phyloP scores from a whole-genome alignment of 768 basidiomycete species.

The Podaxis sp. region DNA sequence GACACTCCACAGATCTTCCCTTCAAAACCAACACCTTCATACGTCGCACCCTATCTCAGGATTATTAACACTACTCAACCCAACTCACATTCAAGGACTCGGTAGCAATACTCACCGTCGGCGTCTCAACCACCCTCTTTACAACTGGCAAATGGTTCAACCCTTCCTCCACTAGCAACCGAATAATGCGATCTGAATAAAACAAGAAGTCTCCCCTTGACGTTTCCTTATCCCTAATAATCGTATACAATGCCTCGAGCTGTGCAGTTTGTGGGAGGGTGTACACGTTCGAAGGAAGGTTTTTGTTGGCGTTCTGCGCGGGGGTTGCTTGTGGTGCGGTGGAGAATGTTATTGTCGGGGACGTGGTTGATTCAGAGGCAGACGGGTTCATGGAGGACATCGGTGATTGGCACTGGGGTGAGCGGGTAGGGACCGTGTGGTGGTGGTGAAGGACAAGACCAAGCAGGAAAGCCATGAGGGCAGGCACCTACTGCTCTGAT shows the following conservation, averaged over 20 bases:
- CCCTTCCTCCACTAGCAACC: constrained; percentile 79
- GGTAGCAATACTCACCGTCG: constrained; percentile 55
- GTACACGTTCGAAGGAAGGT: constrained; percentile 80
- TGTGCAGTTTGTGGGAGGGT: constrained; percentile 89
- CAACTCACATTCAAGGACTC: neutral
- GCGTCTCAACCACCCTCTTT: constrained; percentile 77
- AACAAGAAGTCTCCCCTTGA: constrained; percentile 94
- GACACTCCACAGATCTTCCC: constrained; percentile 97
- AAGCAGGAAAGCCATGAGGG: constrained; percentile 5
- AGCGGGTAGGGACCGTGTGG: neutral
- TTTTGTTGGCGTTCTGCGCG: constrained; percentile 36
- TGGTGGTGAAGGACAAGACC: neutral
- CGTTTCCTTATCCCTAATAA: constrained; percentile 88
- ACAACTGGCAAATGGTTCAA: constrained; percentile 81
- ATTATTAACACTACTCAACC: neutral
- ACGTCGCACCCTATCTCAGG: constrained; percentile 64
- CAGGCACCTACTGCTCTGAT: constrained; percentile 10
- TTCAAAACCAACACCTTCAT: constrained; percentile 92
- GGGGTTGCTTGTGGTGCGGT: constrained; percentile 22
- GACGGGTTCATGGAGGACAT: neutral
- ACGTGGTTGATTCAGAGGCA: neutral
- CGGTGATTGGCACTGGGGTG: neutral
- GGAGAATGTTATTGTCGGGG: constrained; percentile 2
- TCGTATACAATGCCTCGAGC: constrained; percentile 93
- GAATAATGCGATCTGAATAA: constrained; percentile 91